These are phyloP conservation scores for Apophysomyces variabilis DNA, from an alignment of 371 early-diverging fungal genomes.

Conservation along the genomic window DNA sequence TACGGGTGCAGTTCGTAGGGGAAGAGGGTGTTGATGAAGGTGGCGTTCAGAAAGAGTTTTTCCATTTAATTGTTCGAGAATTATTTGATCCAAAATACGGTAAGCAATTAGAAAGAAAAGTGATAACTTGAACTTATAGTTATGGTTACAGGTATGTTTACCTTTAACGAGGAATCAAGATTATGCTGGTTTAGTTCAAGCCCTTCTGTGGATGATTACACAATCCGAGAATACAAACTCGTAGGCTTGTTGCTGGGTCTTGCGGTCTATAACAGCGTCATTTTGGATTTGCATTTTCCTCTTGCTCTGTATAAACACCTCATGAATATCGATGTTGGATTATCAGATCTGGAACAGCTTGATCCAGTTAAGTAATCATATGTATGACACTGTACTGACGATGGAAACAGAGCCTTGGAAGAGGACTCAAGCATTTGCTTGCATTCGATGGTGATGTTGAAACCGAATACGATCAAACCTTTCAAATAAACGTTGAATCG, in stretches of 20 bases:
- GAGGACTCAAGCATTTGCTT: constrained; percentile 66
- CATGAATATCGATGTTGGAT: constrained; percentile 57
- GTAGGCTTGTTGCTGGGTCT: constrained; percentile 92
- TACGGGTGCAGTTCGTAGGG: constrained; percentile 89
- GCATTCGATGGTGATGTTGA: constrained; percentile 62
- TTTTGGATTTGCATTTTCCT: constrained; percentile 85
- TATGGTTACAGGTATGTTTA: constrained; percentile 70
- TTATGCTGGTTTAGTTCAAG: constrained; percentile 88
- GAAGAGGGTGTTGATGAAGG: constrained; percentile 92
- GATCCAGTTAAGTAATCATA: constrained; percentile 55
- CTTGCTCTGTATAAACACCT: constrained; percentile 86
- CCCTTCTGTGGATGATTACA: constrained; percentile 63
- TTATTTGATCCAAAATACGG: constrained; percentile 93
- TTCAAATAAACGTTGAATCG: constrained; percentile 72
- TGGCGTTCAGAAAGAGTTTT: constrained; percentile 97
- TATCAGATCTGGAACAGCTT: constrained; percentile 63
- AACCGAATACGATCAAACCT: constrained; percentile 64
- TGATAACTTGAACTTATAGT: not conserved
- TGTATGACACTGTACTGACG: not conserved
- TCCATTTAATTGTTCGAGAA: constrained; percentile 88
- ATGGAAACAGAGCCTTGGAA: constrained; percentile 57
- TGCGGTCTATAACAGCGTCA: constrained; percentile 81
- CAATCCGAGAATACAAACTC: constrained; percentile 80
- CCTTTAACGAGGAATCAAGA: constrained; percentile 80
- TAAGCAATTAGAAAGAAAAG: not conserved